Conservation (phyloP, 2,329 filamentous ascomycete genomes). For the Fusarium tanahbumbuense region DNA sequence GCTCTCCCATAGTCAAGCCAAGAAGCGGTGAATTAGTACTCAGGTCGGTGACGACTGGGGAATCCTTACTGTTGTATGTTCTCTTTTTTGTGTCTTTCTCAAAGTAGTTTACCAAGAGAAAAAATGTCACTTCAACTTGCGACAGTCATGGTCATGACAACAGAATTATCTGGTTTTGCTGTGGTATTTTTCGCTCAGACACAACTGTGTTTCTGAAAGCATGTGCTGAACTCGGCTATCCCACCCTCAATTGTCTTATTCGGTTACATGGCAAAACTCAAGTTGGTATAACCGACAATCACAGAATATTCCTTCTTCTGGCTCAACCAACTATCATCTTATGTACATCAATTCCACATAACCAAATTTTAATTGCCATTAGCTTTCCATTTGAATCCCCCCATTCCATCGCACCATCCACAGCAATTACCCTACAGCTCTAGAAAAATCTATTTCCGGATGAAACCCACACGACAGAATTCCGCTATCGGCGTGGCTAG, state of each 20-base stretch:
- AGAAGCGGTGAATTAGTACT: constrained; percentile 7
- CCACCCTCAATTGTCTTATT: too few species aligned
- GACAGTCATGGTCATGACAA: too few species aligned
- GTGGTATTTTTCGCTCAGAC: neutral
- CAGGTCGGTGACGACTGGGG: neutral
- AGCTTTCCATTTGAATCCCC: neutral
- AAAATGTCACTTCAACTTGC: too few species aligned
- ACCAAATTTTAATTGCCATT: too few species aligned
- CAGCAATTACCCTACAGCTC: neutral
- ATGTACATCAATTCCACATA: too few species aligned
- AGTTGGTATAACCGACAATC: too few species aligned
- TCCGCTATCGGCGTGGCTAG: neutral
- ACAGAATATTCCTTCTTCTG: too few species aligned
- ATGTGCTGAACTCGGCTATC: accelerated
- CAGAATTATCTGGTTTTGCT: neutral
- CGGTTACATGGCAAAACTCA: too few species aligned
- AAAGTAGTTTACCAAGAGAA: accelerated
- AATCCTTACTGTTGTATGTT: constrained; percentile 1
- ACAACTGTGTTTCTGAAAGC: too few species aligned
- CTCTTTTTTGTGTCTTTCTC: neutral
- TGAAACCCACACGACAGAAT: neutral
- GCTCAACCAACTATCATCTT: accelerated
- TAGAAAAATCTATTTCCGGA: neutral
- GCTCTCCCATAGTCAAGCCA: neutral
- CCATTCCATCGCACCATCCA: neutral